phyloP scores from a whole-genome alignment of 495 filamentous ascomycete species.

The Penicillium antarcticum region DNA sequence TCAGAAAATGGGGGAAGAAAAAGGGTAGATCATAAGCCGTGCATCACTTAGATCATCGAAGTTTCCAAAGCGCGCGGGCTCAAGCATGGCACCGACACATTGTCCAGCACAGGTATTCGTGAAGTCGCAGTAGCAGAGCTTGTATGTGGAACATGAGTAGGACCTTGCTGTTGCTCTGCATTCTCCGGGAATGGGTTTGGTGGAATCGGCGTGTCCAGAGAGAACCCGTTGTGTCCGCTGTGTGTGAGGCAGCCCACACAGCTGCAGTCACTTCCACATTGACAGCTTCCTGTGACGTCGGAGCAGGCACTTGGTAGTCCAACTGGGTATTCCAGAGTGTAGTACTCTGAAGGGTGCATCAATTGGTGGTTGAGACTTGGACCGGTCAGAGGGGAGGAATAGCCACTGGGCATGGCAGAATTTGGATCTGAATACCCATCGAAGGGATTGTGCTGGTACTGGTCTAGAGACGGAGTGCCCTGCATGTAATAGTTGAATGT shows the following conservation, averaged over 20 bases:
- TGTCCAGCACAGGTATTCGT: conserved; percentile 17
- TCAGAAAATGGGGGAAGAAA: not conserved
- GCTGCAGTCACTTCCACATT: conserved; percentile 47
- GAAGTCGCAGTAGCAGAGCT: conserved; percentile 4
- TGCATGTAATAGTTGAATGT: conserved; percentile 16
- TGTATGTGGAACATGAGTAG: not conserved
- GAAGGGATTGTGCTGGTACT: conserved; percentile 11
- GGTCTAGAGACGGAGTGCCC: conserved; percentile 10
- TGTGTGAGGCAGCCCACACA: conserved; percentile 53
- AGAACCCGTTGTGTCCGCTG: conserved; percentile 41
- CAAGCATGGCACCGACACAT: conserved; percentile 16
- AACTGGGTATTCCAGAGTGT: conserved; percentile 45
- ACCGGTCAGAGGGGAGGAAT: conserved; percentile 26
- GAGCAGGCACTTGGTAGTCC: conserved; percentile 39
- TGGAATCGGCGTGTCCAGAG: conserved; percentile 16
- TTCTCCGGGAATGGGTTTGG: not conserved
- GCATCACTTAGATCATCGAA: conserved; percentile 19
- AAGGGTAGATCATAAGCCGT: not conserved
- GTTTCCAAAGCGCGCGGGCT: conserved; percentile 22
- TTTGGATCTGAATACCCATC: conserved; percentile 17
- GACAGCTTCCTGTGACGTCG: conserved; percentile 44
- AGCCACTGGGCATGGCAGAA: conserved; percentile 21
- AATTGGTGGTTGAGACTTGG: conserved; percentile 26
- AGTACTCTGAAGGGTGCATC: conserved; percentile 45
- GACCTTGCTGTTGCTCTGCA: conserved; percentile 1